phyloP scores from a whole-genome alignment of 1,284 basidiomycete species.

The Ganoderma lingzhi region DNA sequence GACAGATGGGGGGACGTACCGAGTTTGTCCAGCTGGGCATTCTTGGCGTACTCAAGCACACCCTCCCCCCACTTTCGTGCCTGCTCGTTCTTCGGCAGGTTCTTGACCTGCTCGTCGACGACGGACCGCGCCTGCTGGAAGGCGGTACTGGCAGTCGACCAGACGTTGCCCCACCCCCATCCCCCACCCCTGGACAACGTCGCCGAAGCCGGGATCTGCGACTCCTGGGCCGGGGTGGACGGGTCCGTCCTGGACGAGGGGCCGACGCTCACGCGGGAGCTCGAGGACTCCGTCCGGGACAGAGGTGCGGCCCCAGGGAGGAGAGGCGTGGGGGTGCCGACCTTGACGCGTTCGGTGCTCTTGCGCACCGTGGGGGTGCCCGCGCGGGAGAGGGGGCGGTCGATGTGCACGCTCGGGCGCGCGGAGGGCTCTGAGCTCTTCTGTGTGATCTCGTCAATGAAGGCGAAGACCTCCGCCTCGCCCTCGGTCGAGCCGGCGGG shows the following conservation, averaged over 20 bases:
- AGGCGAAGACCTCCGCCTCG: slow-evolving; percentile 88
- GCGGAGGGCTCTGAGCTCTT: slow-evolving; percentile 79
- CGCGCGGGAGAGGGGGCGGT: slow-evolving; percentile 69
- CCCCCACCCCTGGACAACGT: slow-evolving; percentile 45
- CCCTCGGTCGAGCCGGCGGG: slow-evolving; percentile 49
- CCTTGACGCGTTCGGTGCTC: slow-evolving; percentile 77
- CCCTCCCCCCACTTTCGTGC: slow-evolving; percentile 78
- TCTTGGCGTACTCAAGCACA: slow-evolving; percentile 52
- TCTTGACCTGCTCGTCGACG: slow-evolving; percentile 92
- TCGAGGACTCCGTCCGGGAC: slow-evolving; percentile 42
- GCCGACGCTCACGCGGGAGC: slow-evolving; percentile 37
- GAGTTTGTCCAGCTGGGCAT: slow-evolving; percentile 82
- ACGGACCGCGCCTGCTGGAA: slow-evolving; percentile 86
- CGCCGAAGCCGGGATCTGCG: slow-evolving; percentile 23
- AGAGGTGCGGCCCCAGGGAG: slow-evolving; percentile 47
- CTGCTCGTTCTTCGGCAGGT: slow-evolving; percentile 82
- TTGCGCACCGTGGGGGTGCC: slow-evolving; percentile 78
- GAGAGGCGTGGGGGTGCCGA: slow-evolving; percentile 57
- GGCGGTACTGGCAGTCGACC: slow-evolving; percentile 87
- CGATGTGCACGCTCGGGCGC: slow-evolving; percentile 61
- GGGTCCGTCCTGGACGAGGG: slow-evolving; percentile 37
- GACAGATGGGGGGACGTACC: slow-evolving; percentile 50
- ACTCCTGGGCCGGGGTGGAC: slow-evolving; percentile 33
- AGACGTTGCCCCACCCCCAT: slow-evolving; percentile 88
- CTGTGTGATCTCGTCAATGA: slow-evolving; percentile 94